phyloP scores from a whole-genome alignment of 441 rosid species.

The Adansonia gregorii region DNA sequence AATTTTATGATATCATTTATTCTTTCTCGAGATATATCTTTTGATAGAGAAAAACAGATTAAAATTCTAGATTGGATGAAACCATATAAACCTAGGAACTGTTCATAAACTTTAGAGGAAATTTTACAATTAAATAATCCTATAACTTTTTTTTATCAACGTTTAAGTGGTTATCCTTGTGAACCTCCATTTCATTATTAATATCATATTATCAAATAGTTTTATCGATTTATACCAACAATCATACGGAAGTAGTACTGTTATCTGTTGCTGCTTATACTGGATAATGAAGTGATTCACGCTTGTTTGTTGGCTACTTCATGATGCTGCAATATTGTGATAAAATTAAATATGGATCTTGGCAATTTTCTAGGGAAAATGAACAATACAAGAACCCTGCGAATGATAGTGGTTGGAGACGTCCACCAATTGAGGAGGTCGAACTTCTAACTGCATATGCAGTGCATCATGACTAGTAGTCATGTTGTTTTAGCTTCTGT shows the following conservation, averaged over 20 bases:
- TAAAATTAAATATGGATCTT: conserved; percentile 27
- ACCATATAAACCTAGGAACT: background rate
- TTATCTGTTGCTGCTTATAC: background rate
- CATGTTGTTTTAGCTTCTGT: conserved; percentile 19
- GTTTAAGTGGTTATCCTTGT: background rate
- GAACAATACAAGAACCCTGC: conserved; percentile 77
- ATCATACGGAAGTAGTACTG: background rate
- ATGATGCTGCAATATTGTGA: conserved; percentile 18
- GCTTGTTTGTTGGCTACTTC: conserved; percentile 7
- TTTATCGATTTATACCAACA: background rate
- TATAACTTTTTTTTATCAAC: background rate
- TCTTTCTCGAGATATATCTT: background rate
- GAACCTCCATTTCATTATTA: background rate
- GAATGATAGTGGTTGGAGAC: conserved; percentile 57
- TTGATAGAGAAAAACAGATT: background rate
- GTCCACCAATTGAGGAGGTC: conserved; percentile 94
- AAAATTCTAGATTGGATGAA: conserved; percentile 15
- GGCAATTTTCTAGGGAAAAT: conserved; percentile 64
- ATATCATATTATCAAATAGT: background rate
- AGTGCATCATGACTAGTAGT: conserved; percentile 13
- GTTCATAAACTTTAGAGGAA: conserved; percentile 16
- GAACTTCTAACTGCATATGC: conserved; percentile 30
- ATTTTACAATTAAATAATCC: background rate
- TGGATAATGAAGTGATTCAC: conserved; percentile 9
- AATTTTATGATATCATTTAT: conserved; percentile 4